Evolutionary conservation across 345 rosid species (phyloP).

Genomic region (Bruguiera parviflora): DNA sequence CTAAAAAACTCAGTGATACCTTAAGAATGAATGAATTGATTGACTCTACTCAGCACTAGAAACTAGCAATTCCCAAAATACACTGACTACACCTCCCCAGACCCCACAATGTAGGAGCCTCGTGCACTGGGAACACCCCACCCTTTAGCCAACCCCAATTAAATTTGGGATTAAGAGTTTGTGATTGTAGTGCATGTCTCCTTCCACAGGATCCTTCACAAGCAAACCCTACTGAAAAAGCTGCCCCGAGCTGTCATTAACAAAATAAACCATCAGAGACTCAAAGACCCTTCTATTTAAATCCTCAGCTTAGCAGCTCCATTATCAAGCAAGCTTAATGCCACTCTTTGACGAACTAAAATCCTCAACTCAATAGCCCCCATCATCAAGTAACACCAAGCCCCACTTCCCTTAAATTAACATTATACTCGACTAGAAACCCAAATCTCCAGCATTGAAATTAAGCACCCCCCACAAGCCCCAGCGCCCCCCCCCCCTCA

Average conservation of each 20-base stretch:
- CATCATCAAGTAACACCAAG: neutral
- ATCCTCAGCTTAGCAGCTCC: neutral
- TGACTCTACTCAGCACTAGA: neutral
- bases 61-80: neutral
- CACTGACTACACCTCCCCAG: no score
- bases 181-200: slow-evolving; percentile 11
- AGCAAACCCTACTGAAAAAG: slow-evolving; percentile 20
- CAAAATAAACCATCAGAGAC: neutral
- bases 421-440: neutral
- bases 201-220: slow-evolving; percentile 19
- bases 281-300: neutral
- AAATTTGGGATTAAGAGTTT: no score
- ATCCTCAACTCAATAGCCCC: no score
- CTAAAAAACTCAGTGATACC: neutral
- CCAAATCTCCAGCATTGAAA: slow-evolving; percentile 8
- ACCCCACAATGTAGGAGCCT: neutral
- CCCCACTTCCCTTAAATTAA: neutral
- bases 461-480: neutral
- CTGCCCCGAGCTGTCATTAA: slow-evolving; percentile 15
- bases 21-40: neutral
- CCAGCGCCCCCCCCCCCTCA: no score
- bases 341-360: no score
- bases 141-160: no score
- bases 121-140: no score
- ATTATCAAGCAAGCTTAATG: neutral